Conservation (phyloP, 1,139 yeast genomes). For the Zygoascus sp. region DNA sequence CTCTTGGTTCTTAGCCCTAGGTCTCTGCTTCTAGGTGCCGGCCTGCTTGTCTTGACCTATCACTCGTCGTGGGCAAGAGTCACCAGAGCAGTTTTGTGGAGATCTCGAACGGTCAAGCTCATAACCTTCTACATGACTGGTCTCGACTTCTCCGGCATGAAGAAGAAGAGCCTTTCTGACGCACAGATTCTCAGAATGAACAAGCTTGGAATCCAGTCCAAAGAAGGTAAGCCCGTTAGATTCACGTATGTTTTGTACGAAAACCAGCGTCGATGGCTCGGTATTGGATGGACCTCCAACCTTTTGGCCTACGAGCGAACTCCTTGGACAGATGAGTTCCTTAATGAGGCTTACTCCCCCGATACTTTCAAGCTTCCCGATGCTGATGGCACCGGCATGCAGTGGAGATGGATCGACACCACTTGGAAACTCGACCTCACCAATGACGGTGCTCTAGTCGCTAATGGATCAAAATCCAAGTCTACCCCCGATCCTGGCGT, state of each 20-base stretch:
- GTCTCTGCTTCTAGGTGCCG: slow-evolving; percentile 54
- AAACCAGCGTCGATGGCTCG: slow-evolving; percentile 95
- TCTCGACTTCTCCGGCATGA: slow-evolving; percentile 65
- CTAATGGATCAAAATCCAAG: slow-evolving; percentile 58
- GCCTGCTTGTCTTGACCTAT: slow-evolving; percentile 67
- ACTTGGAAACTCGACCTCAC: slow-evolving; percentile 88
- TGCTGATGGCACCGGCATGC: slow-evolving; percentile 61
- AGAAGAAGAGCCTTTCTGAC: slow-evolving; percentile 25
- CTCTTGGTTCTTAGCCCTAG: slow-evolving; percentile 68
- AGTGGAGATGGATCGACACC: slow-evolving; percentile 93
- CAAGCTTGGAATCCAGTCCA: slow-evolving; percentile 52
- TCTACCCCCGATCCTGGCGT: slow-evolving; percentile 71
- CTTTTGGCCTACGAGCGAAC: slow-evolving; percentile 87
- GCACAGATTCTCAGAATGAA: slow-evolving; percentile 22
- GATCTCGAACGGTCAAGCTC: slow-evolving; percentile 64
- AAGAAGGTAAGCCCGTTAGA: slow-evolving; percentile 57
- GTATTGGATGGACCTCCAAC: slow-evolving; percentile 96
- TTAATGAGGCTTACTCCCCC: slow-evolving; percentile 77
- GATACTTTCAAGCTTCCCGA: slow-evolving; percentile 78
- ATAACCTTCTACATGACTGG: slow-evolving; percentile 81
- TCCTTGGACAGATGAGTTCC: slow-evolving; percentile 95
- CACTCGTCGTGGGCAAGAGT: slow-evolving; percentile 84
- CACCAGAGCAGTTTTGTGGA: slow-evolving; percentile 79
- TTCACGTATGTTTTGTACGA: slow-evolving; percentile 93
- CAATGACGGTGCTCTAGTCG: slow-evolving; percentile 78